A percentile compares a stretch with the other conserved stretches of the same genome.
These are phyloP conservation scores for Chernovozyma sophiae-reginae DNA, from an alignment of 1,139 yeast genomes.

Conservation along the genomic window DNA sequence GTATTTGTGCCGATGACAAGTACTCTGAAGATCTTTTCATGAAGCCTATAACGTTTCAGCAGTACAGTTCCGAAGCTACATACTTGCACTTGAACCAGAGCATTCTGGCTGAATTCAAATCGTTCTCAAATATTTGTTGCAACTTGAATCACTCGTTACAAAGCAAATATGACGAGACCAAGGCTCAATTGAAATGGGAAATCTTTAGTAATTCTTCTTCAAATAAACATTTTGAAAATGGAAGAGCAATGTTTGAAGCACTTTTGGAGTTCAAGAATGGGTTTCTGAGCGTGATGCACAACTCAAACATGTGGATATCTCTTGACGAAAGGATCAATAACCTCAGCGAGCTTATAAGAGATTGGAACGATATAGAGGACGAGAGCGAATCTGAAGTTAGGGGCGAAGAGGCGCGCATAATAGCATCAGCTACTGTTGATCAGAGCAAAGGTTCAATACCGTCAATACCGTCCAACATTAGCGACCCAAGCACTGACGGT, in stretches of 20 bases:
- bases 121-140: not conserved
- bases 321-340: slow-evolving; percentile 5
- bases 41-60: slow-evolving; percentile 1
- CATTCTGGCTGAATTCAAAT: slow-evolving; percentile 1
- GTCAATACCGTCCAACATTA: not conserved
- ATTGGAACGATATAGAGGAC: slow-evolving; percentile 5
- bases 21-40: slow-evolving; percentile 2
- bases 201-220: slow-evolving; percentile 6
- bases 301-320: slow-evolving; percentile 4
- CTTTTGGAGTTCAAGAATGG: slow-evolving; percentile 3
- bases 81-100: not conserved
- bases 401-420: not conserved
- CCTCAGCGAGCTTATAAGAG: slow-evolving; percentile 4
- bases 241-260: slow-evolving; percentile 7
- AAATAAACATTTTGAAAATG: slow-evolving; percentile 7
- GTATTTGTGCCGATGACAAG: slow-evolving; percentile 5
- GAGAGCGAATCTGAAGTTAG: too few species aligned
- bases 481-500: not conserved
- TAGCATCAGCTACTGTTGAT: not conserved
- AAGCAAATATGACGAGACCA: slow-evolving; percentile 3
- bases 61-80: not conserved
- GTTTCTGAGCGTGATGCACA: slow-evolving; percentile 4
- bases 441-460: not conserved
- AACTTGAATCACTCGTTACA: slow-evolving; percentile 2
- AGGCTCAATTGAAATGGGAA: slow-evolving; percentile 5